Base-by-base conservation (phyloP, 352 stramenopile genomes). In the Thalassiosira mediterranea region DNA sequence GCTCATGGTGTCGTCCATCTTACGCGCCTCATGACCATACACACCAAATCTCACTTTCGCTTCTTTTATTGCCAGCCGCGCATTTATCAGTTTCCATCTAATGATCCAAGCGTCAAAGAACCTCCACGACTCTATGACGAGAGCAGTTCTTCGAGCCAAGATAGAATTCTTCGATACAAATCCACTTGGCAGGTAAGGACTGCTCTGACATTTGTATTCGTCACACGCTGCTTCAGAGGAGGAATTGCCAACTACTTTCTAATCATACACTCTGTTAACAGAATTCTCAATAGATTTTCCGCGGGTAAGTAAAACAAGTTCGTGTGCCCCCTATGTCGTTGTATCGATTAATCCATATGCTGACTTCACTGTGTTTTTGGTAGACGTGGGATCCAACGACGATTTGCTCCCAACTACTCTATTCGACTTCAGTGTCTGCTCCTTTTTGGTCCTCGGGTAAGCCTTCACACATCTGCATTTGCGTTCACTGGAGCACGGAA, bases 81-180 rank as follows among this genome's bases (percentile, higher is more conserved):
- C 84, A 1, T 66, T 84, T 26, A 42, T 82, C 3, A 81, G 66
- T 47, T 87, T 87, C 61, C 59, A 78, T 29, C 72, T 87, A 23
- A 79, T 62, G 0, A 77, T 91, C 32, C 69, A 85, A 21, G 86
- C 88, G 38, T 86, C 82, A 1, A 89, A 90, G 26, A 65, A 78
- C 46, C 81, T 97, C 4, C 97, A 98, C 75, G 81, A 97, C 56
- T 63, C 87, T 23, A 94, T 98, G 77, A 90, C 93, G 3, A 83
- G 79, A 11, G 81, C 92, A 26, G 90, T 98, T 13, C 66, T 98
- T 19, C 69, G 88, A 46, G 93, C 95, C 4, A 95, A 92, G 46
- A 94, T 98, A 79, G 72, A 88, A 25, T 98, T 98, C 81, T 98
- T 98, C 72, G 95, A 98, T 79, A 95, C 93, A 5, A 97, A 96